These are phyloP conservation scores for Tetracentron sinense DNA, from an alignment of 164 flowering plant species.

Conservation along the genomic window DNA sequence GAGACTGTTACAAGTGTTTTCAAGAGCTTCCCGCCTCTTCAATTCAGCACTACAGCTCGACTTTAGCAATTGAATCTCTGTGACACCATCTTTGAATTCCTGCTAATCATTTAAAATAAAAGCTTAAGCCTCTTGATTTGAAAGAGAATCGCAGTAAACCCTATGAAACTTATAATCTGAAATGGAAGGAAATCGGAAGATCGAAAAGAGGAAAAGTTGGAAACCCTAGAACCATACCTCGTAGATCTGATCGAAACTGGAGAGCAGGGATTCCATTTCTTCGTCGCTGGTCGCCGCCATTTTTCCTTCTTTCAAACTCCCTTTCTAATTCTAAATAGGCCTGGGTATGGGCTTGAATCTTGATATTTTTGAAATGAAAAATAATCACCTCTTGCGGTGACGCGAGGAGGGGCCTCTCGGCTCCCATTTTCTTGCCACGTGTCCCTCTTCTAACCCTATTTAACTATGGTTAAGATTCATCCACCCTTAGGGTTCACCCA, in stretches of 20 bases:
- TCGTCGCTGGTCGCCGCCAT: slow-evolving; percentile 48
- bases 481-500: no score
- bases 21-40: slow-evolving; percentile 45
- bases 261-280: slow-evolving; percentile 34
- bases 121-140: not conserved
- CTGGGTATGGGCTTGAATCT: no score
- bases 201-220: not conserved
- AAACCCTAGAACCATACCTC: slow-evolving; percentile 21
- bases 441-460: no score
- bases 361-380: no score
- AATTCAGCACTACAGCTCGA: slow-evolving; percentile 33
- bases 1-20: slow-evolving; percentile 35
- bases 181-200: not conserved
- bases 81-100: slow-evolving; percentile 34
- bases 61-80: slow-evolving; percentile 35
- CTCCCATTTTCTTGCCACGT: no score
- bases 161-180: not conserved
- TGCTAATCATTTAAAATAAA: slow-evolving; percentile 10
- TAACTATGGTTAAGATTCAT: no score
- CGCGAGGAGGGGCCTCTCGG: no score
- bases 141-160: not conserved
- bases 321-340: no score
- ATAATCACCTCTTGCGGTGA: no score
- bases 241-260: slow-evolving; percentile 40
- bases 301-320: not conserved